Percentiles rank a stretch among this genome's conserved stretches.
phyloP scores from a whole-genome alignment of 495 filamentous ascomycete genomes.

The Niebla homalea region DNA sequence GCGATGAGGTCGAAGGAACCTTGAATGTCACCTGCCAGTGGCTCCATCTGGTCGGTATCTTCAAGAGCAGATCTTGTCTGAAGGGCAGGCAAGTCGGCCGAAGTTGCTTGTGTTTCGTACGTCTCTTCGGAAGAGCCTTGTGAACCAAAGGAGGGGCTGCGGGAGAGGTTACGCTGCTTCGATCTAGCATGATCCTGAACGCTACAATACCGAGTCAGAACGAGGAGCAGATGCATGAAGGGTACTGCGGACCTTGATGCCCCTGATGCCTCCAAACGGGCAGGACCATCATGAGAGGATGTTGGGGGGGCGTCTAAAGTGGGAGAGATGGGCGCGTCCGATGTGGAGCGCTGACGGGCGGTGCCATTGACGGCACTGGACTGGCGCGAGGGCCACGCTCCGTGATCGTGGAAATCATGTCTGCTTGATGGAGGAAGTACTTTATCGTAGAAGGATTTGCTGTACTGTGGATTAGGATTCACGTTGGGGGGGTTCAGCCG shows the following conservation, averaged over 20 bases:
- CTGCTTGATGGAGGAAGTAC: constrained; percentile 11
- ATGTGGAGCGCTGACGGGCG: background rate
- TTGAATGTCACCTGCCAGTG: constrained; percentile 12
- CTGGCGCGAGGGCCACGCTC: constrained; percentile 5
- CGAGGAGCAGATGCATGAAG: background rate
- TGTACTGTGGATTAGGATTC: constrained; percentile 1
- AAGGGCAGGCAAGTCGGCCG: constrained; percentile 12
- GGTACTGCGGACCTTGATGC: background rate
- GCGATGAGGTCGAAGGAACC: constrained; percentile 19
- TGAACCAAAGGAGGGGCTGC: constrained; percentile 12
- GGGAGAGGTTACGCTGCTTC: constrained; percentile 6
- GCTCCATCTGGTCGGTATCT: constrained; percentile 15
- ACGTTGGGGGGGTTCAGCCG: background rate
- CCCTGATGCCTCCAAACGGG: background rate
- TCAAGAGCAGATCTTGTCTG: constrained; percentile 15
- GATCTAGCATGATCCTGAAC: background rate
- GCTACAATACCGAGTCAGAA: background rate
- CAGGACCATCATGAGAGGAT: background rate
- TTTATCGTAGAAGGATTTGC: constrained; percentile 11
- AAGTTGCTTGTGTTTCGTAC: constrained; percentile 15
- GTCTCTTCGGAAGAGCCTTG: constrained; percentile 12
- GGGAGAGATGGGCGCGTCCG: background rate
- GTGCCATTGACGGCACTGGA: constrained; percentile 1
- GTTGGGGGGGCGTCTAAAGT: background rate
- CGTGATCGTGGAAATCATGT: constrained; percentile 8